Conservation (phyloP, 306 rosid species). For the Amphicarpaea edgeworthii region DNA sequence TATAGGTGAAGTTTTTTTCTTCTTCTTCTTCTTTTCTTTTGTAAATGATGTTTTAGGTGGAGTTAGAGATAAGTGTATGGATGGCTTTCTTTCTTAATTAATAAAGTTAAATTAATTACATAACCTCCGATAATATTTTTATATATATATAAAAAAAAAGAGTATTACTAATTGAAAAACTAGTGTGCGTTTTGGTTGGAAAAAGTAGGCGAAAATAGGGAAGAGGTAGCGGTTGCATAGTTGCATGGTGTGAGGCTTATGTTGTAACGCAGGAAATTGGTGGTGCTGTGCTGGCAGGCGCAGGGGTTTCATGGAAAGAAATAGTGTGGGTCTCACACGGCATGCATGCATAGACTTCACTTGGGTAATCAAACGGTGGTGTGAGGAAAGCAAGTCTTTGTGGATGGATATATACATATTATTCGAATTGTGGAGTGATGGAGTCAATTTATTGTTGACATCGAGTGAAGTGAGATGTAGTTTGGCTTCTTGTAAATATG, state of each 20-base stretch:
- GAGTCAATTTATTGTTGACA: no score
- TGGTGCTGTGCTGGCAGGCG: neutral
- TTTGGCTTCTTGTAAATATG: neutral
- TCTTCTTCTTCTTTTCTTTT: no score
- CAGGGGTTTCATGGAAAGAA: no score
- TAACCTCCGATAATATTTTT: neutral
- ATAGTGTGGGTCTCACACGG: slow-evolving; percentile 66
- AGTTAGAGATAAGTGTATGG: neutral
- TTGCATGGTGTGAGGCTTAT: slow-evolving; percentile 10
- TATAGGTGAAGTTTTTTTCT: neutral
- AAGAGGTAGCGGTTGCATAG: neutral
- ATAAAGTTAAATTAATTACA: neutral
- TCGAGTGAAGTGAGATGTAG: neutral
- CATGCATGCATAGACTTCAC: no score
- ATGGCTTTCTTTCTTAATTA: no score
- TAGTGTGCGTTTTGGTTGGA: neutral
- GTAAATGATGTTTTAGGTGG: neutral
- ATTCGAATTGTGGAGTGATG: neutral
- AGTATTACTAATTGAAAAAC: neutral
- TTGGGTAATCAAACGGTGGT: neutral
- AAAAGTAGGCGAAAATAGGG: neutral
- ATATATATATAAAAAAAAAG: no score
- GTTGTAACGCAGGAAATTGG: neutral
- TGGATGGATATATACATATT: neutral
- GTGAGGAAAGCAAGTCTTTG: neutral